These are phyloP conservation scores for Cercospora sp. DNA, from an alignment of 2,329 filamentous ascomycete species.

Conservation along the genomic window DNA sequence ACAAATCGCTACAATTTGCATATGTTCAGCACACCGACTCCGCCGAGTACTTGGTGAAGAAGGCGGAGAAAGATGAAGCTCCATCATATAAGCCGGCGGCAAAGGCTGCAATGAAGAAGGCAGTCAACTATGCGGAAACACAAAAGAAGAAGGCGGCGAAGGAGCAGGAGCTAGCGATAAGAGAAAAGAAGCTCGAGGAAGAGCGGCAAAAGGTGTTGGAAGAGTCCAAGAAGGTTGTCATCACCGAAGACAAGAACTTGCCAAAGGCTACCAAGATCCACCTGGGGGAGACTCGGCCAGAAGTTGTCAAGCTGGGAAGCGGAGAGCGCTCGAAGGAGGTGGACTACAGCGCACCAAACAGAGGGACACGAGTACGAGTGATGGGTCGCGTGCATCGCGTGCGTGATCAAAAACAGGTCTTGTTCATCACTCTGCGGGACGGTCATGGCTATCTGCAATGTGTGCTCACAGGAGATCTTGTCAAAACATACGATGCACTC, in stretches of 20 bases:
- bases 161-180: conserved; percentile 69
- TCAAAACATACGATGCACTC: conserved; percentile 88
- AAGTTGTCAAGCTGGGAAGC: conserved; percentile 56
- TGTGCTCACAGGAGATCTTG: conserved; percentile 75
- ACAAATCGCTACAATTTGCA: conserved; percentile 77
- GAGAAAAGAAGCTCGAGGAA: conserved; percentile 71
- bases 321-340: conserved; percentile 51
- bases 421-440: conserved; percentile 83
- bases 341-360: conserved; percentile 55
- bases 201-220: conserved; percentile 72
- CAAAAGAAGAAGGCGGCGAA: conserved; percentile 84
- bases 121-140: conserved; percentile 69
- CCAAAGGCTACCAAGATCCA: conserved; percentile 74
- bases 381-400: conserved; percentile 80
- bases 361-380: conserved; percentile 75
- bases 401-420: conserved; percentile 77
- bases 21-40: conserved; percentile 69
- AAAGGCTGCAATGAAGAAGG: conserved; percentile 85
- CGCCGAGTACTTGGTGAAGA: conserved; percentile 67
- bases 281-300: conserved; percentile 69
- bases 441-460: conserved; percentile 86
- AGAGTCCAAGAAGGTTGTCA: conserved; percentile 75
- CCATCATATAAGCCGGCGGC: conserved; percentile 77
- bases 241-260: conserved; percentile 69
- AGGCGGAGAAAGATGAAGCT: conserved; percentile 64